Conservation (phyloP, 2,329 filamentous ascomycete genomes). For the Cercospora berteroae region DNA sequence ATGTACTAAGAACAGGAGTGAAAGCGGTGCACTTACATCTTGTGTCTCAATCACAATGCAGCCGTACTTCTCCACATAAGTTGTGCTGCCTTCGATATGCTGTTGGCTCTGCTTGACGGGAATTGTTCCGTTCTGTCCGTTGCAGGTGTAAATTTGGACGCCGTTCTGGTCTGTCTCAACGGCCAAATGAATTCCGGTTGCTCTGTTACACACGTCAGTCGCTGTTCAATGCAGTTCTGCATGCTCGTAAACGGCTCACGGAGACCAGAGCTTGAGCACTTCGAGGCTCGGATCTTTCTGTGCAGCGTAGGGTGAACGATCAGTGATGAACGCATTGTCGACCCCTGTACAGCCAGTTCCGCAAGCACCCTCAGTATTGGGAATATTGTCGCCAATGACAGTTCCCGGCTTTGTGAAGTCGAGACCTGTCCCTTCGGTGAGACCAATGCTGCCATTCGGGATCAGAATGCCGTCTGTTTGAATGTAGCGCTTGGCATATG, state of each 20-base stretch:
- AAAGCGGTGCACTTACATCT: conserved; percentile 26
- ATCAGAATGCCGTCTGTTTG: conserved; percentile 33
- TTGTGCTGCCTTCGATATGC: conserved; percentile 27
- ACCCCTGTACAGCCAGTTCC: conserved; percentile 81
- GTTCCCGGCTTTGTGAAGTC: conserved; percentile 32
- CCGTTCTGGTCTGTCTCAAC: conserved; percentile 34
- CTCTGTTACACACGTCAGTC: background rate
- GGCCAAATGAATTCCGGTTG: conserved; percentile 34
- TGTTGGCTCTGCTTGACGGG: conserved; percentile 36
- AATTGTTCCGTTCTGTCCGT: conserved; percentile 35
- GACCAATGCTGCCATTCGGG: conserved; percentile 43
- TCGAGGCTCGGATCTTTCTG: conserved; percentile 30
- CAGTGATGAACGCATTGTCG: conserved; percentile 54
- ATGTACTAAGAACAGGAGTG: too few relatives aligned
- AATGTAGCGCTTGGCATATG: conserved; percentile 53
- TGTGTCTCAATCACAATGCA: conserved; percentile 76
- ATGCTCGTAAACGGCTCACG: background rate
- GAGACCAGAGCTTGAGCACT: conserved; percentile 29
- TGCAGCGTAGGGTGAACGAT: conserved; percentile 28
- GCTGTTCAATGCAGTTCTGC: background rate
- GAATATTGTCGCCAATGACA: conserved; percentile 29
- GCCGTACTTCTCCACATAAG: conserved; percentile 60
- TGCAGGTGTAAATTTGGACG: conserved; percentile 36
- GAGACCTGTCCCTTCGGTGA: conserved; percentile 39
- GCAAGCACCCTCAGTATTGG: conserved; percentile 50